Conservation (phyloP, 2,329 filamentous ascomycete species). For the Beauveria bassiana region DNA sequence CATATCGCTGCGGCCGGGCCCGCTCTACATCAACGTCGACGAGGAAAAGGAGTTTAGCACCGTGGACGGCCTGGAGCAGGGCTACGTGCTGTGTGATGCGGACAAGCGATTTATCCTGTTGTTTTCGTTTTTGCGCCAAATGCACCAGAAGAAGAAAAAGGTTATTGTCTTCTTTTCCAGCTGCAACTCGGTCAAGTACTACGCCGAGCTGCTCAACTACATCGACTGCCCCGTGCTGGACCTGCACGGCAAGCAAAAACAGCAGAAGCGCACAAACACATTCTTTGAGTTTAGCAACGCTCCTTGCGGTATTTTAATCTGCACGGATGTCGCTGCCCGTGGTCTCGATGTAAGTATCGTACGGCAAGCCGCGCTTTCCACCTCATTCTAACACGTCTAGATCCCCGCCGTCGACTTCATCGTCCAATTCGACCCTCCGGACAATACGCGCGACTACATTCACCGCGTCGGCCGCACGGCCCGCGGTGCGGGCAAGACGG, state of each 20-base stretch:
- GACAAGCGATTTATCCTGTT: slow-evolving; percentile 91
- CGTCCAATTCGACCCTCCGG: slow-evolving; percentile 89
- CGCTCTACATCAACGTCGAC: slow-evolving; percentile 95
- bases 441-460: slow-evolving; percentile 86
- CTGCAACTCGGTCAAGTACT: slow-evolving; percentile 92
- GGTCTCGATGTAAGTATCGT: slow-evolving; percentile 65
- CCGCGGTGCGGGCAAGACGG: slow-evolving; percentile 73
- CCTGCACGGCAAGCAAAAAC: slow-evolving; percentile 92
- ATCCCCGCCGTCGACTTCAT: slow-evolving; percentile 96
- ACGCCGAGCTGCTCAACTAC: slow-evolving; percentile 92
- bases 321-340: slow-evolving; percentile 91
- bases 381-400: slow-evolving; percentile 25
- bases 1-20: slow-evolving; percentile 84
- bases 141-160: slow-evolving; percentile 79
- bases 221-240: slow-evolving; percentile 87
- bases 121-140: slow-evolving; percentile 85
- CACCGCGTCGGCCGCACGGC: slow-evolving; percentile 95
- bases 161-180: slow-evolving; percentile 94
- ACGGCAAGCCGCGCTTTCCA: background rate
- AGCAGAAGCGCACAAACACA: slow-evolving; percentile 96
- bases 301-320: slow-evolving; percentile 79
- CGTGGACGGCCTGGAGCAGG: slow-evolving; percentile 89
- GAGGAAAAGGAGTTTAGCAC: slow-evolving; percentile 83
- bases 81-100: slow-evolving; percentile 87
- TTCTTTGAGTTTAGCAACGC: slow-evolving; percentile 89